phyloP scores from a whole-genome alignment of 257 asterid genomes.

The Lycium barbarum region DNA sequence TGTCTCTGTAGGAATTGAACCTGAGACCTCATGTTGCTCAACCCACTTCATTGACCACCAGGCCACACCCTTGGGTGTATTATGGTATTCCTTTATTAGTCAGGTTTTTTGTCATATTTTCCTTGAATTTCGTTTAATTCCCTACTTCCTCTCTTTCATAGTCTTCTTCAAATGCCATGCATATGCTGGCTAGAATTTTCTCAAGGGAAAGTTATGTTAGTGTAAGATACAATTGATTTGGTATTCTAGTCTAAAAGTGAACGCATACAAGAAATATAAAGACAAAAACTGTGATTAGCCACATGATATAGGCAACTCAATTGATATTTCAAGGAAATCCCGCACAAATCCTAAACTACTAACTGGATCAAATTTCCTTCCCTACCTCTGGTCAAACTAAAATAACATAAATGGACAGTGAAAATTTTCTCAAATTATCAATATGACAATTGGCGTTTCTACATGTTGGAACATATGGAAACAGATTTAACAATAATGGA shows the following conservation, averaged over 20 bases:
- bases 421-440: neutral
- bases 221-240: neutral
- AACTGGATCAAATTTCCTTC: neutral
- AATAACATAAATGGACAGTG: neutral
- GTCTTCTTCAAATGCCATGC: neutral
- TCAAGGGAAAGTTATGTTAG: neutral
- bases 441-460: neutral
- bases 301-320: neutral
- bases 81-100: neutral
- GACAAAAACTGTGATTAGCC: neutral
- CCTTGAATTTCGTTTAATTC: neutral
- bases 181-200: neutral
- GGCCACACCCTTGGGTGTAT: too few species aligned
- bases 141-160: neutral
- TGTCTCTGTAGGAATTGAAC: too few species aligned
- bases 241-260: neutral
- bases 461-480: neutral
- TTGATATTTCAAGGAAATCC: neutral
- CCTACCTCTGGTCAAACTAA: neutral
- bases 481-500: neutral
- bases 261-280: neutral
- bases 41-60: too few species aligned
- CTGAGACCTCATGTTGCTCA: too few species aligned
- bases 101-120: neutral
- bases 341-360: neutral